Evolutionary conservation across 106 monocot genomes (phyloP), one percentile per base, ranked within the genome.

Genomic region (Platanthera guangdongensis): DNA sequence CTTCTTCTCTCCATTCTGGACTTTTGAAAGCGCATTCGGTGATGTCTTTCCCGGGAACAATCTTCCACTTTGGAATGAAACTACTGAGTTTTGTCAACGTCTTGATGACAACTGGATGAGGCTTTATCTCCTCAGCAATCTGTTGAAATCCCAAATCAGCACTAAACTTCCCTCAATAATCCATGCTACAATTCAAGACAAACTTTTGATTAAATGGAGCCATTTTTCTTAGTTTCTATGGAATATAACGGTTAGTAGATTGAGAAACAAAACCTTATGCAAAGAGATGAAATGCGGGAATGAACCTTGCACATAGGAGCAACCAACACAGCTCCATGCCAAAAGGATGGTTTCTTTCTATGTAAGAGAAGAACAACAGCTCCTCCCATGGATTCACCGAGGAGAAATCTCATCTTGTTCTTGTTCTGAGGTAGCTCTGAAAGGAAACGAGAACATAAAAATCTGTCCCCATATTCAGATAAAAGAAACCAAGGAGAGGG

Each of bases 341-440:
- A 89, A 50, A 77, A 89, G 9, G 14, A 46, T 6, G 85, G 85
- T 10, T 70, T 69, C 74, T 83, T 86, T 71, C 79, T 67, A 49
- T 89, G 88, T 21, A 85, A 62, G 8, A 76, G 71, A 59, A 89
- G 72, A 8, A 55, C 86, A 15, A 89, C 84, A 14, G 83, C 89
- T 71, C 89, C 89, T 69, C 89, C 89, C 89, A 89, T 89, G 74
- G 89, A 89, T 71, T 89, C 89, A 7, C 89, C 89, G 0, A 89
- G 81, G 3, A 89, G 74, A 75, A 79, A 86, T 60, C 83, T 86
- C 75, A 62, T 16, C 75, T 83, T 86, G 57, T 39, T 74, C 76
- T 74, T 86, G 77, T 89, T 89, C 76, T 82, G 81, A 3, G 16
- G 14, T 32, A 50, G 86, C 79, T 83, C 89, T 89, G 15, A 46